Conservation (phyloP, 2,329 filamentous ascomycete genomes). For the Fusarium sterilihyphosum region DNA sequence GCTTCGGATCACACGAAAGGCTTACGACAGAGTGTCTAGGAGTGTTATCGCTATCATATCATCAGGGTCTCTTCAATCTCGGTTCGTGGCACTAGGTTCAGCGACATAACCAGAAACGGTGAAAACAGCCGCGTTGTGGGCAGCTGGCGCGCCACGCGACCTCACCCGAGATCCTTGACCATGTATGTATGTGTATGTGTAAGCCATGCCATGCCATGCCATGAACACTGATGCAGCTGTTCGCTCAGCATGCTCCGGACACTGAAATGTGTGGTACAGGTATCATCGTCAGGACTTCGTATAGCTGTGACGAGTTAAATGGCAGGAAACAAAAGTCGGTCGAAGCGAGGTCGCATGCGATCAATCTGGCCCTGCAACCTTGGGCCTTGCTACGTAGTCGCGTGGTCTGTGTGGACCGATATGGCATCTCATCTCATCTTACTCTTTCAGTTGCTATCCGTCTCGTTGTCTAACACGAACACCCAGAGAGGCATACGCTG, state of each 20-base stretch:
- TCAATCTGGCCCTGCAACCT: background rate
- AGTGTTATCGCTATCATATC: slow-evolving; percentile 23
- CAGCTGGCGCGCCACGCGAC: slow-evolving; percentile 19
- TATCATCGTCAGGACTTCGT: slow-evolving; percentile 5
- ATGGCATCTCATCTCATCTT: background rate
- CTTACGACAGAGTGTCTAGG: slow-evolving; percentile 1
- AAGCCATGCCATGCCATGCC: background rate
- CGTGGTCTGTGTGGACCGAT: slow-evolving; percentile 6
- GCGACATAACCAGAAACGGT: slow-evolving; percentile 32
- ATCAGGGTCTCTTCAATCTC: slow-evolving; percentile 25
- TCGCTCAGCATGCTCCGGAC: slow-evolving; percentile 10
- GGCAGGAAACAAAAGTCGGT: slow-evolving; percentile 13
- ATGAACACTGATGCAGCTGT: background rate
- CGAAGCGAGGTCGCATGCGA: background rate
- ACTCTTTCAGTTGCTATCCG: background rate
- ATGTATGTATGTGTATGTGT: background rate
- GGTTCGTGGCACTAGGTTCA: slow-evolving; percentile 24
- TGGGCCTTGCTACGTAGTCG: background rate
- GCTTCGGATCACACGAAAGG: background rate
- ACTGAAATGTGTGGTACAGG: background rate
- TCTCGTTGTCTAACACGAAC: background rate
- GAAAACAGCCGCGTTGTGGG: slow-evolving; percentile 26
- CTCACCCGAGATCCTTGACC: slow-evolving; percentile 30
- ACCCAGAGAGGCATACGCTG: background rate
- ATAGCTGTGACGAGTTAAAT: slow-evolving; percentile 11